Conservation (phyloP, 352 stramenopile species). For the Phytophthora foliorum region DNA sequence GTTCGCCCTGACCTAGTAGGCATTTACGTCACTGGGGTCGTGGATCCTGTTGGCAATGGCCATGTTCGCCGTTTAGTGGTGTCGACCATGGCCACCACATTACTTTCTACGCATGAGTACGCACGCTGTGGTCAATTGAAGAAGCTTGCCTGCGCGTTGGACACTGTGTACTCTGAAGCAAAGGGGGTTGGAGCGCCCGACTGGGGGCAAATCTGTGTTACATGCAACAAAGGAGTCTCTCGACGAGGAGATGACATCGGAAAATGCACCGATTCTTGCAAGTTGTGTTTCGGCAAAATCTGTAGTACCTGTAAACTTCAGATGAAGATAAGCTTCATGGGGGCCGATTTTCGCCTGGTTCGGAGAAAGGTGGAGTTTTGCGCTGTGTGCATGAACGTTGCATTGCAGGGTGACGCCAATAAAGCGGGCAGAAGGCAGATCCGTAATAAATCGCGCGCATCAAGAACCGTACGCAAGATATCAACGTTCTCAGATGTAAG, state of each 20-base stretch:
- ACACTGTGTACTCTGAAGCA: background rate
- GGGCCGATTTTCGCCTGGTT: slow-evolving; percentile 13
- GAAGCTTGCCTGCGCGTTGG: slow-evolving; percentile 15
- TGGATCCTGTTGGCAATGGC: slow-evolving; percentile 14
- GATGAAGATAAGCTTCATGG: slow-evolving; percentile 40
- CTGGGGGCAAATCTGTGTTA: slow-evolving; percentile 4
- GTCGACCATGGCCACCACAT: slow-evolving; percentile 11
- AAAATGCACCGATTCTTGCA: slow-evolving; percentile 25
- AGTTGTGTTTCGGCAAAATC: slow-evolving; percentile 17
- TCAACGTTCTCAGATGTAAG: background rate
- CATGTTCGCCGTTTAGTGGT: slow-evolving; percentile 14
- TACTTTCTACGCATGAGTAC: slow-evolving; percentile 18
- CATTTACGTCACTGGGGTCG: slow-evolving; percentile 17
- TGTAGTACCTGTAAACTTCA: slow-evolving; percentile 21
- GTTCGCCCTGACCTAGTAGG: slow-evolving; percentile 10
- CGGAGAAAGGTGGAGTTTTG: slow-evolving; percentile 39
- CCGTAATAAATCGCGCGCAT: background rate
- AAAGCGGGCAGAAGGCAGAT: background rate
- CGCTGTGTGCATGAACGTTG: slow-evolving; percentile 11
- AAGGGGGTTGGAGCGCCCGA: slow-evolving; percentile 2
- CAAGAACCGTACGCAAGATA: background rate
- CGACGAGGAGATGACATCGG: slow-evolving; percentile 38
- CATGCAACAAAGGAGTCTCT: slow-evolving; percentile 10
- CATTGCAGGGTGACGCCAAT: background rate
- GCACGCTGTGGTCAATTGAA: slow-evolving; percentile 19